phyloP scores from a whole-genome alignment of 352 stramenopile genomes.

The Blastocystis sp. region DNA sequence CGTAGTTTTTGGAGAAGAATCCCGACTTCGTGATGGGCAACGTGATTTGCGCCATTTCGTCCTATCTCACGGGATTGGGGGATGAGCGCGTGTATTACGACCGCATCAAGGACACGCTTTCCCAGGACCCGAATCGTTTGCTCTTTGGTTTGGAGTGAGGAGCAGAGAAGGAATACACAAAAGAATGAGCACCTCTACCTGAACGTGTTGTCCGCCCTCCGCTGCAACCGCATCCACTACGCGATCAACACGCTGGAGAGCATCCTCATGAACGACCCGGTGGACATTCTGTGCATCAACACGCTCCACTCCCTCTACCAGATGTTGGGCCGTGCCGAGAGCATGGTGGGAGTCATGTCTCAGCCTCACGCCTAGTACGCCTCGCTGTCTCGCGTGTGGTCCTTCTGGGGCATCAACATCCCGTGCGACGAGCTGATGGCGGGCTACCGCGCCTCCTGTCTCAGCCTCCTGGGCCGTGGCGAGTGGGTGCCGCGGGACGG shows the following conservation, averaged over 20 bases:
- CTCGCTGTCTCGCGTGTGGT: conserved; percentile 19
- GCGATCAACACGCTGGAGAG: conserved; percentile 43
- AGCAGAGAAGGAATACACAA: conserved; percentile 32
- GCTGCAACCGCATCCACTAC: conserved; percentile 18
- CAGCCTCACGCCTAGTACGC: not conserved
- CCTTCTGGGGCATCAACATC: conserved; percentile 27
- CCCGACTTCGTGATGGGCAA: conserved; percentile 53
- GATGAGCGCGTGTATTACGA: conserved; percentile 10
- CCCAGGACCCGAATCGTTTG: conserved; percentile 10
- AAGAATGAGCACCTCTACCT: conserved; percentile 43
- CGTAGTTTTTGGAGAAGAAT: conserved; percentile 15
- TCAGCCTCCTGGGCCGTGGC: not conserved
- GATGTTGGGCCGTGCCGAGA: not conserved
- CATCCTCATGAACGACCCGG: conserved; percentile 33
- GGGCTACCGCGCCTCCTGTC: conserved; percentile 8
- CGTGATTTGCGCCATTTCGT: not conserved
- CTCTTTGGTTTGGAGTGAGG: not conserved
- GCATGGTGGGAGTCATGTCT: not conserved
- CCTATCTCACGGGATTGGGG: conserved; percentile 7
- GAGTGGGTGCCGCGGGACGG: not conserved
- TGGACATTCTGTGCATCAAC: conserved; percentile 30
- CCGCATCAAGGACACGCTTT: conserved; percentile 10
- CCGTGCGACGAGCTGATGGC: conserved; percentile 16
- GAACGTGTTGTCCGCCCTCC: not conserved
- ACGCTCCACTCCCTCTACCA: conserved; percentile 5